A percentile compares a stretch with the other conserved stretches of the same genome.
These are phyloP conservation scores for Arachnopeziza araneosa DNA, from an alignment of 2,329 filamentous ascomycete species.

Conservation along the genomic window DNA sequence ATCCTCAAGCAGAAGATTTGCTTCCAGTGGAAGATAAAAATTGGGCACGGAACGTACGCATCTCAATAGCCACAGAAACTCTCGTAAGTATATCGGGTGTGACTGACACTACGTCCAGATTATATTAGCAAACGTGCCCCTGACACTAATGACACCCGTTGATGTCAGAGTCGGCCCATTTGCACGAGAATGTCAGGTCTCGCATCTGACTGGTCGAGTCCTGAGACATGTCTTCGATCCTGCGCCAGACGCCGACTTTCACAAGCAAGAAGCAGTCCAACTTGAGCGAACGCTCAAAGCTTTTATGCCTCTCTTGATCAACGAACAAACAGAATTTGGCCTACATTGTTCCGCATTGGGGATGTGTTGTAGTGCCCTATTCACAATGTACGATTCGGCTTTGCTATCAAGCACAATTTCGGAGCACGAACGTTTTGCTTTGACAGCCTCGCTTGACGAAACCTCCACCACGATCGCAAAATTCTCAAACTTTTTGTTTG, in stretches of 20 bases:
- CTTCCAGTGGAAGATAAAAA: not conserved
- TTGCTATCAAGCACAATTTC: too few species aligned
- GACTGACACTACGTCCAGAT: too few species aligned
- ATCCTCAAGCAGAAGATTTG: not conserved
- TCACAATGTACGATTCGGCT: too few species aligned
- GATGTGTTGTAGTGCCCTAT: not conserved
- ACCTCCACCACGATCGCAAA: too few species aligned
- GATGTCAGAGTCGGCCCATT: not conserved
- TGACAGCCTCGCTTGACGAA: too few species aligned
- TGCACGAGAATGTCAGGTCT: not conserved
- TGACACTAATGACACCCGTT: not conserved
- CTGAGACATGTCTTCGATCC: not conserved
- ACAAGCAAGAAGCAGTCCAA: not conserved
- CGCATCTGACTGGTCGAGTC: not conserved
- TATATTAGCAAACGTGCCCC: not conserved
- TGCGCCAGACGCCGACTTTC: not conserved
- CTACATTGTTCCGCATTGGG: not conserved
- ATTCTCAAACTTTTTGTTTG: too few species aligned
- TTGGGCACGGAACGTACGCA: not conserved
- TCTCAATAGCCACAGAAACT: too few species aligned
- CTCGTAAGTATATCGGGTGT: too few species aligned
- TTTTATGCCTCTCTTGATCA: not conserved
- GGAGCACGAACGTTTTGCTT: too few species aligned
- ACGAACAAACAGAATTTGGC: not conserved
- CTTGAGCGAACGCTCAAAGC: not conserved